A percentile compares a stretch with the other conserved stretches of the same genome.
Evolutionary conservation across 805 yeast species (phyloP).

Genomic region (Nakazawaea holstii): DNA sequence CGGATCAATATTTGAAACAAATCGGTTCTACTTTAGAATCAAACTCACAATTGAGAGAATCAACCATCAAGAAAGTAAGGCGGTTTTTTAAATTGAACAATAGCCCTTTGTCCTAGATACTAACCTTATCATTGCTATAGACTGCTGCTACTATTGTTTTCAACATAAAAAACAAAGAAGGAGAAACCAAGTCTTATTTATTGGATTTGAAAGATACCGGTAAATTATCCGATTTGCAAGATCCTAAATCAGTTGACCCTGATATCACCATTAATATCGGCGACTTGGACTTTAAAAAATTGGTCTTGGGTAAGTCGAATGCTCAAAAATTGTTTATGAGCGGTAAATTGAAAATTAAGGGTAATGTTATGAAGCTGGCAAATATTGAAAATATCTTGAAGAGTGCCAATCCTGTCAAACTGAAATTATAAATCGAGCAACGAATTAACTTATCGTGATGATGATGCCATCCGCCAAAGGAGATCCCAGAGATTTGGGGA

Average conservation of each 20-base stretch:
- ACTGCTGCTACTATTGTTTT: conserved; percentile 63
- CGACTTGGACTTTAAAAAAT: conserved; percentile 66
- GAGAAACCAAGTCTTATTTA: conserved; percentile 56
- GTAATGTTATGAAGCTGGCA: conserved; percentile 88
- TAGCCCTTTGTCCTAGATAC: neutral
- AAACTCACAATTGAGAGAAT: conserved; percentile 19
- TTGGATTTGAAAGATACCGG: conserved; percentile 66
- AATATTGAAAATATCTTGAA: conserved; percentile 66
- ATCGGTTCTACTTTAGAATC: conserved; percentile 30
- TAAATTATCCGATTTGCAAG: conserved; percentile 24
- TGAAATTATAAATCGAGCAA: conserved; percentile 24
- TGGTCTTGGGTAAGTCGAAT: conserved; percentile 74
- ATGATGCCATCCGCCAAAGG: conserved; percentile 49
- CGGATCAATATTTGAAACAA: conserved; percentile 35
- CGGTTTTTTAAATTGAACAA: neutral
- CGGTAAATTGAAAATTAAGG: conserved; percentile 83
- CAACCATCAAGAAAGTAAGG: conserved; percentile 30
- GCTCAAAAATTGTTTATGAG: conserved; percentile 81
- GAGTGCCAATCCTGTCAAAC: conserved; percentile 36
- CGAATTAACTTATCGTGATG: conserved; percentile 5
- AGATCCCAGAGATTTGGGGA: neutral
- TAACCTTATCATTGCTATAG: conserved; percentile 13
- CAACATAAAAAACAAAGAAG: conserved; percentile 58
- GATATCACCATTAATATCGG: conserved; percentile 63
- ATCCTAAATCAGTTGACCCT: conserved; percentile 33